These are phyloP conservation scores for Actinidia polygama DNA, from an alignment of 179 eudicot species.

Conservation along the genomic window DNA sequence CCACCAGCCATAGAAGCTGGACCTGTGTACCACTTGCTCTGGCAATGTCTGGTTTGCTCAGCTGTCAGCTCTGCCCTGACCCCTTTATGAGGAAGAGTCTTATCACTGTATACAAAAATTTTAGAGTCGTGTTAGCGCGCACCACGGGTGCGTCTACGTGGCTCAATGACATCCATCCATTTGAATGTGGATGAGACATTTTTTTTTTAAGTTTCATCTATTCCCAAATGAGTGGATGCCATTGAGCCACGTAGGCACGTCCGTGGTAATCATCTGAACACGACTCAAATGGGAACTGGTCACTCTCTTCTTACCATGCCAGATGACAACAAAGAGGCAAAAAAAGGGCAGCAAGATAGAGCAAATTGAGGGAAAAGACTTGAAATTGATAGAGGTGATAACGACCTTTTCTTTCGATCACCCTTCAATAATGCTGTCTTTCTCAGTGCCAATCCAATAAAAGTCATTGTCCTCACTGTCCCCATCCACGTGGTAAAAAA, in stretches of 20 bases:
- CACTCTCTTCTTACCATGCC: slow-evolving; percentile 34
- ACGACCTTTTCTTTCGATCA: slow-evolving; percentile 34
- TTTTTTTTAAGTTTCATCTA: too few relatives aligned
- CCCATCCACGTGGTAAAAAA: slow-evolving; percentile 18
- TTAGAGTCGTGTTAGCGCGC: too few relatives aligned
- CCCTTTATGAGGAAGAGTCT: slow-evolving; percentile 29
- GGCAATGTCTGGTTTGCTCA: slow-evolving; percentile 29
- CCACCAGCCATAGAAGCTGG: slow-evolving; percentile 23
- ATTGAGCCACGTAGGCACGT: too few relatives aligned
- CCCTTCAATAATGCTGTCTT: slow-evolving; percentile 31
- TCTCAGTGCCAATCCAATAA: slow-evolving; percentile 25
- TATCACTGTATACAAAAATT: slow-evolving; percentile 20
- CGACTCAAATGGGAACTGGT: slow-evolving; percentile 7
- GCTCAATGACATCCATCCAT: too few relatives aligned
- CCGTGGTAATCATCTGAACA: too few relatives aligned
- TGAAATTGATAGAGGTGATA: slow-evolving; percentile 26
- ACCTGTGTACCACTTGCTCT: slow-evolving; percentile 17
- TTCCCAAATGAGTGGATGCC: too few relatives aligned
- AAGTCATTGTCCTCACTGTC: slow-evolving; percentile 13
- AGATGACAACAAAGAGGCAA: slow-evolving; percentile 31
- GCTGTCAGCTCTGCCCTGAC: slow-evolving; percentile 31
- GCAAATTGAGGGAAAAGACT: slow-evolving; percentile 27
- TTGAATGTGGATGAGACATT: too few relatives aligned
- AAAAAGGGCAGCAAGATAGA: slow-evolving; percentile 19
- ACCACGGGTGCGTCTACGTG: too few relatives aligned